These are phyloP conservation scores for Kewa caespitosa DNA, from an alignment of 179 eudicot genomes.

Conservation along the genomic window DNA sequence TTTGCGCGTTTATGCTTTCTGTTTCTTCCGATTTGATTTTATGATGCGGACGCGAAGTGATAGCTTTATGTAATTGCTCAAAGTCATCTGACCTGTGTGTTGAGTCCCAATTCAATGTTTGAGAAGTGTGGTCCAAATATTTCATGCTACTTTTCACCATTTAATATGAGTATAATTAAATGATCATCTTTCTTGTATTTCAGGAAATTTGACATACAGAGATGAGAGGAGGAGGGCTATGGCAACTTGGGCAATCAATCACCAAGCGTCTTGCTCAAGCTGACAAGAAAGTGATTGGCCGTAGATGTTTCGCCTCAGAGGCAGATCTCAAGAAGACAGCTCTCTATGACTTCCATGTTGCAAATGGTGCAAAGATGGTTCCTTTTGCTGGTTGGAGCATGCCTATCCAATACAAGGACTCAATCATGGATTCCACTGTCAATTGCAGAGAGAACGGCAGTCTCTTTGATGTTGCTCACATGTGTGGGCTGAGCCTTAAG, in stretches of 20 bases:
- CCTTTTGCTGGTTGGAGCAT: conserved; percentile 99
- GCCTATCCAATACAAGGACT: conserved; percentile 98
- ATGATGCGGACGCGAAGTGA: background rate
- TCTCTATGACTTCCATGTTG: conserved; percentile 82
- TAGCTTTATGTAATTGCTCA: background rate
- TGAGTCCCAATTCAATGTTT: background rate
- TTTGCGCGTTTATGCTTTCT: background rate
- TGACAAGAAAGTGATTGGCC: conserved; percentile 59
- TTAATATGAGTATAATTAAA: background rate
- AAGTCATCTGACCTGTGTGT: background rate
- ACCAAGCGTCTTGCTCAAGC: conserved; percentile 81
- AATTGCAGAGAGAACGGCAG: conserved; percentile 90
- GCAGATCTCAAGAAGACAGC: conserved; percentile 88
- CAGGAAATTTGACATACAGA: conserved; percentile 30
- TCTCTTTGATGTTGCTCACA: conserved; percentile 92
- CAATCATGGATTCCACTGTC: conserved; percentile 90
- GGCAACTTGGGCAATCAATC: conserved; percentile 95
- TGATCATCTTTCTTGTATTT: background rate
- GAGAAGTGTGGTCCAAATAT: background rate
- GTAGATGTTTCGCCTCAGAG: conserved; percentile 69
- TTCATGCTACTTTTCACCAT: background rate
- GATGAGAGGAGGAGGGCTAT: conserved; percentile 82
- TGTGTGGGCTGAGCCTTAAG: conserved; percentile 89
- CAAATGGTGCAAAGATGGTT: conserved; percentile 90
- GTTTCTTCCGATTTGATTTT: background rate